These are phyloP conservation scores for Buddleja alternifolia DNA, from an alignment of 257 asterid species.

Conservation along the genomic window DNA sequence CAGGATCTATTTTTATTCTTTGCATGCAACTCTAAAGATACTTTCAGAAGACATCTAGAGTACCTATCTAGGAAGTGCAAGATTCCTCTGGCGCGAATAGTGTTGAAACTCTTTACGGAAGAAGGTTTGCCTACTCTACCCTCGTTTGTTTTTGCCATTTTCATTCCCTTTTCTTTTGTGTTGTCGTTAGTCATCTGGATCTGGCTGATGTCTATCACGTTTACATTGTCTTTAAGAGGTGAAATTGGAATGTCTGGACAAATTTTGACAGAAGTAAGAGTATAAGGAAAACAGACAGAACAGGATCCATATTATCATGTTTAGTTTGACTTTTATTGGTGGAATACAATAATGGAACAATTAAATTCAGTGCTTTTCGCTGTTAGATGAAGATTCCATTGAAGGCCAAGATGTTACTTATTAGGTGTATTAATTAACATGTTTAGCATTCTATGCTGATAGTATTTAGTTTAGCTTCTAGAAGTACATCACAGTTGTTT, in stretches of 20 bases:
- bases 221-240: conserved; percentile 7
- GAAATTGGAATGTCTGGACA: conserved; percentile 9
- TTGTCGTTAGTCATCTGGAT: conserved; percentile 17
- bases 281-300: neutral
- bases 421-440: neutral
- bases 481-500: neutral
- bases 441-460: neutral
- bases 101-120: conserved; percentile 59
- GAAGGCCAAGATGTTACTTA: neutral
- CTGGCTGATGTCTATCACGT: conserved; percentile 16
- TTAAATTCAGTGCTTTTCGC: conserved; percentile 17
- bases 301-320: neutral
- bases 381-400: neutral
- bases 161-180: conserved; percentile 6
- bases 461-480: neutral
- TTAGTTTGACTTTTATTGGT: conserved; percentile 10
- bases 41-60: conserved; percentile 61
- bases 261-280: conserved; percentile 10
- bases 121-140: conserved; percentile 59
- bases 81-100: conserved; percentile 44
- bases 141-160: conserved; percentile 7
- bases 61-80: conserved; percentile 57
- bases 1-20: conserved; percentile 70
- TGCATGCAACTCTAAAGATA: conserved; percentile 53
- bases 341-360: neutral